Percentiles rank a stretch among this genome's conserved stretches.
These are phyloP conservation scores for Penicillium coprophilum DNA, from an alignment of 495 filamentous ascomycete species.

Conservation along the genomic window DNA sequence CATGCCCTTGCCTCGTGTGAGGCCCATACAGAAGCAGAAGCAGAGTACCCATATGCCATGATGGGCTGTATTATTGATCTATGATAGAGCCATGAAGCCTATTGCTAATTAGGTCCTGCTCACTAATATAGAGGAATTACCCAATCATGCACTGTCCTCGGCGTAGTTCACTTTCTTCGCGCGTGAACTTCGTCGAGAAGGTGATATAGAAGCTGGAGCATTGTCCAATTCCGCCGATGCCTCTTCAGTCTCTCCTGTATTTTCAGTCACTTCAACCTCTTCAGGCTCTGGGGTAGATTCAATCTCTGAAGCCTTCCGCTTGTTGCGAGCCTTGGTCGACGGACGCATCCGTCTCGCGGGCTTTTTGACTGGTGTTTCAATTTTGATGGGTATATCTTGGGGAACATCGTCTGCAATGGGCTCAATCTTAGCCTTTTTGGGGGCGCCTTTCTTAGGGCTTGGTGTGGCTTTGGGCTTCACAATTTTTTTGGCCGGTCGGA, in stretches of 20 bases:
- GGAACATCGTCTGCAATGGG: constrained; percentile 11
- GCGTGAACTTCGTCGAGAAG: constrained; percentile 35
- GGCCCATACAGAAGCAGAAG: not conserved
- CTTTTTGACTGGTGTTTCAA: constrained; percentile 28
- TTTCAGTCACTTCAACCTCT: constrained; percentile 18
- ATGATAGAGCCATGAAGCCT: not conserved
- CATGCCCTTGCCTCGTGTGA: not conserved
- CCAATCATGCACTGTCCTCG: constrained; percentile 39
- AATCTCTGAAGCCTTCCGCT: constrained; percentile 36
- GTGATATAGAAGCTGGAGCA: constrained; percentile 10
- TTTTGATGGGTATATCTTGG: constrained; percentile 24
- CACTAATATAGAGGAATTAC: constrained; percentile 8
- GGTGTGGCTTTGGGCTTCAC: constrained; percentile 54
- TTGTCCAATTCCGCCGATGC: constrained; percentile 16
- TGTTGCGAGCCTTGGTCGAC: constrained; percentile 30
- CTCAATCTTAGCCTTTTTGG: constrained; percentile 29
- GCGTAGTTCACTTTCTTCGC: constrained; percentile 49
- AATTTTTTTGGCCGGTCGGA: constrained; percentile 72
- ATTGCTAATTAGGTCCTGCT: not conserved
- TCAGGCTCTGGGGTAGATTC: constrained; percentile 34
- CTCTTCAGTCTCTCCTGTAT: constrained; percentile 8
- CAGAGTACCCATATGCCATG: not conserved
- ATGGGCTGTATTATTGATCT: not conserved
- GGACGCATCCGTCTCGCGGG: constrained; percentile 20
- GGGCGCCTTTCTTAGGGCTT: constrained; percentile 24